A percentile compares a stretch with the other conserved stretches of the same genome.
These are phyloP conservation scores for Rheum nobile DNA, from an alignment of 148 eudicot genomes.

Conservation along the genomic window DNA sequence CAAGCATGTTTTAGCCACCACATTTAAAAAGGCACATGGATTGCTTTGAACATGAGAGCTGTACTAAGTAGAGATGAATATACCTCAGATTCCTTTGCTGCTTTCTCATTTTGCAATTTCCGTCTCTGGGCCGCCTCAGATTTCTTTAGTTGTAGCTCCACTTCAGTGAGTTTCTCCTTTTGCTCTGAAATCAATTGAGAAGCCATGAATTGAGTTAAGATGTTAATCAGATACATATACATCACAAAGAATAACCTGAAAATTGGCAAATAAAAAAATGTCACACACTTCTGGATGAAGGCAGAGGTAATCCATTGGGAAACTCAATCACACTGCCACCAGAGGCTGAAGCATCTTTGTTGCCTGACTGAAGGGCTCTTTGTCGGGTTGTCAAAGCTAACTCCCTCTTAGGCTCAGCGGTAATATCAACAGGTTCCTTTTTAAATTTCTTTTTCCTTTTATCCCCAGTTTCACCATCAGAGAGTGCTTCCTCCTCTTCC, in stretches of 20 bases:
- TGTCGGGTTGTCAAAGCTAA: slow-evolving; percentile 74
- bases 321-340: slow-evolving; percentile 56
- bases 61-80: slow-evolving; percentile 6
- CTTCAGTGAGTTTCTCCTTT: slow-evolving; percentile 73
- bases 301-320: slow-evolving; percentile 82
- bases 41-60: neutral
- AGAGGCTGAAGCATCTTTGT: slow-evolving; percentile 47
- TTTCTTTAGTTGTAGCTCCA: slow-evolving; percentile 76
- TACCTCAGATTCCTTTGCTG: slow-evolving; percentile 83
- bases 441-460: slow-evolving; percentile 45
- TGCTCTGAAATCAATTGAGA: slow-evolving; percentile 31
- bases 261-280: neutral
- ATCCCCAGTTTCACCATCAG: slow-evolving; percentile 48
- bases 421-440: slow-evolving; percentile 39
- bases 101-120: slow-evolving; percentile 64
- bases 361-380: slow-evolving; percentile 64
- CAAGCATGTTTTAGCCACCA: slow-evolving; percentile 8
- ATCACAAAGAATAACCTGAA: neutral
- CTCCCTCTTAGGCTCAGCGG: slow-evolving; percentile 54
- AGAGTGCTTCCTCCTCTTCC: slow-evolving; percentile 44
- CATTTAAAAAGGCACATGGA: neutral
- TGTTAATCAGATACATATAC: neutral
- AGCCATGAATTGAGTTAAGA: neutral
- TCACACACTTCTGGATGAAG: slow-evolving; percentile 67
- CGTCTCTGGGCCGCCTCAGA: slow-evolving; percentile 84